A percentile compares a stretch with the other conserved stretches of the same genome.
Evolutionary conservation across 169 alveolate species (phyloP).

Genomic region (Babesia divergens): DNA sequence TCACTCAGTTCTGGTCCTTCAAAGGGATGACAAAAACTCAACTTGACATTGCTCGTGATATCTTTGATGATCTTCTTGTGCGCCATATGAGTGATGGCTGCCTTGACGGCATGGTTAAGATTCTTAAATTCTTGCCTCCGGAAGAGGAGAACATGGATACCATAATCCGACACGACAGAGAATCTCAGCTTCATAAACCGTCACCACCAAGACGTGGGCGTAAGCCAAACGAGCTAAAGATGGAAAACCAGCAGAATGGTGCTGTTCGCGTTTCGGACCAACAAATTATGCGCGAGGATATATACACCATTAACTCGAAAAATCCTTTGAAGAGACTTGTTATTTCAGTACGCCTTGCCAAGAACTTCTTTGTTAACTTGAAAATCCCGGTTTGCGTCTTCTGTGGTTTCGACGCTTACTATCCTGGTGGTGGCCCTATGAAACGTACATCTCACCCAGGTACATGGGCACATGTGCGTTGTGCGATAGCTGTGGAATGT

Average conservation of each 20-base stretch:
- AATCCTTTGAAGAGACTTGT: slow-evolving; percentile 56
- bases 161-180: slow-evolving; percentile 9
- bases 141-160: slow-evolving; percentile 13
- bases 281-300: slow-evolving; percentile 14
- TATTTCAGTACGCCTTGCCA: slow-evolving; percentile 10
- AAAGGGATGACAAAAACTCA: slow-evolving; percentile 22
- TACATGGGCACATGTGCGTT: slow-evolving; percentile 76
- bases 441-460: slow-evolving; percentile 70
- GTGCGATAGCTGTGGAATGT: slow-evolving; percentile 72
- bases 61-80: slow-evolving; percentile 11
- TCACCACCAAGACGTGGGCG: slow-evolving; percentile 19
- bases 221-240: slow-evolving; percentile 7
- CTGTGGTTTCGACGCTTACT: slow-evolving; percentile 74
- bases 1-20: slow-evolving; percentile 33
- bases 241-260: neutral
- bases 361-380: slow-evolving; percentile 30
- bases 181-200: slow-evolving; percentile 1
- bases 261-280: slow-evolving; percentile 4
- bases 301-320: slow-evolving; percentile 33
- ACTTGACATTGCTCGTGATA: slow-evolving; percentile 14
- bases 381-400: slow-evolving; percentile 71
- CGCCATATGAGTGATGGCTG: slow-evolving; percentile 8
- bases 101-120: slow-evolving; percentile 26
- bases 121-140: neutral
- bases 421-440: slow-evolving; percentile 79